Evolutionary conservation across 1,139 yeast genomes (phyloP), one percentile per base, ranked within the genome.

Genomic region (Kluyveromyces sp.): DNA sequence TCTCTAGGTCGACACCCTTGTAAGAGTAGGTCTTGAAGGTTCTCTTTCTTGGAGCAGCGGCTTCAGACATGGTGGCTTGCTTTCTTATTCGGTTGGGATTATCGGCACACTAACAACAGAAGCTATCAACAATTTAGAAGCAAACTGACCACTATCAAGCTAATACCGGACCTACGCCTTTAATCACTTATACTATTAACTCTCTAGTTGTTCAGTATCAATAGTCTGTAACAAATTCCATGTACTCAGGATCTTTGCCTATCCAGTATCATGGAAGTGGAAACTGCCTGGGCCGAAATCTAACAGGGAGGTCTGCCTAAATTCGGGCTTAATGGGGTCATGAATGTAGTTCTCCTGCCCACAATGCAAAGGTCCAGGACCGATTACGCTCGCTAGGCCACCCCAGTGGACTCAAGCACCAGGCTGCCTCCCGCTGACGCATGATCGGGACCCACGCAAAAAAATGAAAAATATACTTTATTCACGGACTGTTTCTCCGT

Each of bases 1-100:
- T 88, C 69, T 83, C 83, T 70, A 94, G 86, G 73, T 89, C 96
- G 69, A 92, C 95, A 74, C 98, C 98, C 76, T 94, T 89, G 95
- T 79, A 92, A 66, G 95, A 81, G 85, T 89, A 89, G 78, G 95
- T 79, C 82, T 84, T 88, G 84, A 89, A 88, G 73, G 71, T 71
- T 83, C 94, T 82, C 87, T 81, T 85, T 83, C 82, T 85, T 78
- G 80, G 80, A 68, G 64, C 65, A 54, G 64, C 52, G 46, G 60
- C 61, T 50, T 62, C 58, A 53, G 66, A 61, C 66, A 62, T 62
- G 46, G 40, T 49, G 41, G 39, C 36, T 46, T 36, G 36, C 30
- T 30, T 35, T 41, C 42, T 38, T 42, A 38, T 43, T 38, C 19
- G 25, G 41, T 22, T 28, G 26, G 9, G 26, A 22, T 22, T 22